phyloP scores from a whole-genome alignment of 2,329 filamentous ascomycete genomes.

The Meredithiella fracta region DNA sequence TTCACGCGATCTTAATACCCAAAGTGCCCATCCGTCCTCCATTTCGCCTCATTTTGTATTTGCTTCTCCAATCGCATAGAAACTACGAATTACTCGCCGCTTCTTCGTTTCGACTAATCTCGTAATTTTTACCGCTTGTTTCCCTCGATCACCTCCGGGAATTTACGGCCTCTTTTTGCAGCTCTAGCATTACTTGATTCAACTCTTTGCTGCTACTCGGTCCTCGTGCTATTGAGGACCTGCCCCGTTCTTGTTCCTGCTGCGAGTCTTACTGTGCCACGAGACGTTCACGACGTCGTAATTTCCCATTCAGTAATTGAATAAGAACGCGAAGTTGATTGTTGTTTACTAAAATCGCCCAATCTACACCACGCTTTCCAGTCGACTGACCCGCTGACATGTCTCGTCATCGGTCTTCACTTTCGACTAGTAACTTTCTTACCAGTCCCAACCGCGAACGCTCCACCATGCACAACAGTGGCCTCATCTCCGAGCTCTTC shows the following conservation, averaged over 20 bases:
- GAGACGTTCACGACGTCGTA: not conserved
- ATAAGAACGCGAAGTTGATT: not conserved
- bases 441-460: slow-evolving; percentile 23
- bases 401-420: slow-evolving; percentile 7
- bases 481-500: slow-evolving; percentile 44
- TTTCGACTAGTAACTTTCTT: slow-evolving; percentile 13
- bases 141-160: too few relatives aligned
- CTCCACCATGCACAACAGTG: slow-evolving; percentile 25
- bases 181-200: not conserved
- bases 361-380: not conserved
- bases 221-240: not conserved
- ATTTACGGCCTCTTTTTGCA: not conserved
- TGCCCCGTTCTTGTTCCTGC: not conserved
- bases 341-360: not conserved
- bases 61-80: too few relatives aligned
- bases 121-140: too few relatives aligned
- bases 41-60: too few relatives aligned
- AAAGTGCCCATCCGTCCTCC: too few relatives aligned
- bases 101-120: too few relatives aligned
- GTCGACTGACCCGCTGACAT: not conserved
- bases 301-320: not conserved
- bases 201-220: too few relatives aligned
- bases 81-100: too few relatives aligned
- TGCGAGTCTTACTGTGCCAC: not conserved
- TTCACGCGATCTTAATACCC: too few relatives aligned